These are phyloP conservation scores for Umbelopsis sp. DNA, from an alignment of 371 early-diverging fungal species.

Conservation along the genomic window DNA sequence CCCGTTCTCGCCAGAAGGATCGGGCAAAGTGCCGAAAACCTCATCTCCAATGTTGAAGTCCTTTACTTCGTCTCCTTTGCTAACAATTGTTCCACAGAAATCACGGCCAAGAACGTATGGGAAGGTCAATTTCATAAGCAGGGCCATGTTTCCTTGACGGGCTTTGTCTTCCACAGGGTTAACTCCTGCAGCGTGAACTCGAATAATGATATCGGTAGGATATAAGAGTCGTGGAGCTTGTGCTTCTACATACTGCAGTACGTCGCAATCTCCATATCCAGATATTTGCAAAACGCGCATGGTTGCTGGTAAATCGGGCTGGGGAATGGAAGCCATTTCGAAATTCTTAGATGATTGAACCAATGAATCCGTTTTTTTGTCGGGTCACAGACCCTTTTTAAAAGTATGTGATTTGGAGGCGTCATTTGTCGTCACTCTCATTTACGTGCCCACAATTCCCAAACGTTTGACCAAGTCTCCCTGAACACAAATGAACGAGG, in stretches of 20 bases:
- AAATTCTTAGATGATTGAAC: not conserved
- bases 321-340: conserved; percentile 15
- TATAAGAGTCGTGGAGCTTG: conserved; percentile 31
- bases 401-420: not conserved
- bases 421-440: conserved; percentile 1
- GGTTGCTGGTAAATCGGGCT: conserved; percentile 34
- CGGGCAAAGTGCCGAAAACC: conserved; percentile 49
- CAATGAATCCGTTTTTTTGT: not conserved
- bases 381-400: no score
- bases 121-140: not conserved
- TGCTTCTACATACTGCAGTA: conserved; percentile 34
- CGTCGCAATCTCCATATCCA: conserved; percentile 29
- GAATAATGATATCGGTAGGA: conserved; percentile 51
- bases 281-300: conserved; percentile 47
- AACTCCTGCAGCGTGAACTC: conserved; percentile 59
- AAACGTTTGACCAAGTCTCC: not conserved
- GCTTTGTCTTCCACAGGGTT: conserved; percentile 68
- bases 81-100: conserved; percentile 47
- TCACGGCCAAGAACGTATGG: conserved; percentile 51
- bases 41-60: conserved; percentile 51
- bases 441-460: not conserved
- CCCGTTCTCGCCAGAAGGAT: conserved; percentile 20
- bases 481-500: not conserved
- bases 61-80: conserved; percentile 39
- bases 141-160: conserved; percentile 32